Evolutionary conservation across 805 yeast genomes (phyloP).

Genomic region (Candida ipomoeae): DNA sequence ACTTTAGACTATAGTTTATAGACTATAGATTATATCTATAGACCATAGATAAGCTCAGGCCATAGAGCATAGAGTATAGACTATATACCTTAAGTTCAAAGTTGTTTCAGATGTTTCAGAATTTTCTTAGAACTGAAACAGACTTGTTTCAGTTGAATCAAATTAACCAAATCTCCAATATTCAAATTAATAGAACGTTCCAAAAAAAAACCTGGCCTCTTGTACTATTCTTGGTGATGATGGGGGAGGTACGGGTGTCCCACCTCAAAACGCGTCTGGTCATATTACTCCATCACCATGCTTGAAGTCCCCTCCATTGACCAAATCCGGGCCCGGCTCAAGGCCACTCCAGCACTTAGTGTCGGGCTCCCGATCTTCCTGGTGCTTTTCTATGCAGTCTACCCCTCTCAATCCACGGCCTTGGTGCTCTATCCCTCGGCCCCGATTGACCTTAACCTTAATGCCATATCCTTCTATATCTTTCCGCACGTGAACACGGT

Average conservation of each 20-base stretch:
- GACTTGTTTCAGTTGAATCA: too few species aligned
- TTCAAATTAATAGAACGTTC: too few species aligned
- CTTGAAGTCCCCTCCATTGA: neutral
- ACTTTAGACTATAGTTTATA: too few species aligned
- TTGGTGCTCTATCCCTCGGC: conserved; percentile 42
- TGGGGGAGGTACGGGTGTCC: neutral
- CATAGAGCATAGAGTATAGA: too few species aligned
- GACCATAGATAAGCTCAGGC: too few species aligned
- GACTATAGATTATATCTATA: too few species aligned
- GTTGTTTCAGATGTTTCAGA: too few species aligned
- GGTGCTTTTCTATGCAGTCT: conserved; percentile 39
- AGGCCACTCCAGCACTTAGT: conserved; percentile 51
- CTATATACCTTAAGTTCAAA: too few species aligned
- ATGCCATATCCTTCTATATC: conserved; percentile 66
- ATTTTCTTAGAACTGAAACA: too few species aligned
- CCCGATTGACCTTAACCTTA: conserved; percentile 42
- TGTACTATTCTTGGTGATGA: neutral
- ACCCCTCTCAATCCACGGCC: conserved; percentile 13
- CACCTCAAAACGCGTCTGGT: neutral
- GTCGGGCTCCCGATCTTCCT: conserved; percentile 59
- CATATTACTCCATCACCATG: neutral
- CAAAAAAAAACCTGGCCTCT: neutral
- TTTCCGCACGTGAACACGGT: conserved; percentile 58
- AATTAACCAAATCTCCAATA: too few species aligned
- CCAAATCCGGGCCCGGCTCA: conserved; percentile 5